A percentile compares a stretch with the other conserved stretches of the same genome.
Conservation (phyloP, 768 basidiomycete species). For the Sporobolomyces pararoseus region DNA sequence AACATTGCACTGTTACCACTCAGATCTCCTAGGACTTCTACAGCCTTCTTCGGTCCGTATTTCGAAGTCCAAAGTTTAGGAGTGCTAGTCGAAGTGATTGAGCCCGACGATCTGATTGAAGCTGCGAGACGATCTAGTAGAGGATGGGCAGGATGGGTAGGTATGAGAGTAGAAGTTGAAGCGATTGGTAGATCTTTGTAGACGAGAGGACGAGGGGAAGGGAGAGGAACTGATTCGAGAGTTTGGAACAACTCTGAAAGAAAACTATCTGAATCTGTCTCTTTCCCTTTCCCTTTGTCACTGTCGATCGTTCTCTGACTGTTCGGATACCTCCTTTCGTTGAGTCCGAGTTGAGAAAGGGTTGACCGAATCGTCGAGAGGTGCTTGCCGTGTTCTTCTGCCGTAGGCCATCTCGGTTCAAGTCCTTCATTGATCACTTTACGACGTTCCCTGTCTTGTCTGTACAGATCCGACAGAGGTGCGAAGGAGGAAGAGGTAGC, state of each 20-base stretch:
- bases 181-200: neutral
- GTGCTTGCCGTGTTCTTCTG: slow-evolving; percentile 27
- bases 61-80: slow-evolving; percentile 71
- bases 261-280: neutral
- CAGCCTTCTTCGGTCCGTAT: slow-evolving; percentile 69
- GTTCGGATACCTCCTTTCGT: neutral
- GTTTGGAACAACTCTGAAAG: neutral
- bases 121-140: slow-evolving; percentile 33
- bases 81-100: slow-evolving; percentile 55
- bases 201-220: neutral
- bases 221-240: neutral
- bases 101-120: neutral
- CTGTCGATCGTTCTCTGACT: neutral
- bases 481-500: neutral
- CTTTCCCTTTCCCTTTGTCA: slow-evolving; percentile 8
- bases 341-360: neutral
- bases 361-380: neutral
- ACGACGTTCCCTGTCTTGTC: neutral
- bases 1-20: slow-evolving; percentile 68
- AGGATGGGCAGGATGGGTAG: slow-evolving; percentile 9
- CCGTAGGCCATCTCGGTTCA: slow-evolving; percentile 32
- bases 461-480: slow-evolving; percentile 13
- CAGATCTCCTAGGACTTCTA: slow-evolving; percentile 64
- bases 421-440: slow-evolving; percentile 1
- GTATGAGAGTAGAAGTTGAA: slow-evolving; percentile 14